Percentiles rank a stretch among this genome's conserved stretches.
Evolutionary conservation across 306 rosid genomes (phyloP).

Genomic region (Ammopiptanthus mongolicus): DNA sequence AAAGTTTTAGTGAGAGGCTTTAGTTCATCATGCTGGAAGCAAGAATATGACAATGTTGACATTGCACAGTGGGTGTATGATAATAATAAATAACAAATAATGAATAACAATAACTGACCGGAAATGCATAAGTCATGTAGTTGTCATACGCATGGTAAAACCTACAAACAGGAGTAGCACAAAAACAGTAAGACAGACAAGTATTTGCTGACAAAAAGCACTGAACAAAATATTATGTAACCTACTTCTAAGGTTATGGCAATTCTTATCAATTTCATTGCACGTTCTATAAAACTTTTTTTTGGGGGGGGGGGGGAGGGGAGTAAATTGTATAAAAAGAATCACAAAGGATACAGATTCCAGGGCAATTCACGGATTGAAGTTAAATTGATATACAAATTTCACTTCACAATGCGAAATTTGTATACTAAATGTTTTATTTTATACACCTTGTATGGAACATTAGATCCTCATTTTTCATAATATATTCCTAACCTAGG

Average conservation of each 20-base stretch:
- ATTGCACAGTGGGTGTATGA: background rate
- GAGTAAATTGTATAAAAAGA: background rate
- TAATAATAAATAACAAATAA: slow-evolving; percentile 10
- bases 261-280: slow-evolving; percentile 3
- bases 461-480: background rate
- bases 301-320: background rate
- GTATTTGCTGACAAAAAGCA: background rate
- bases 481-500: background rate
- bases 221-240: background rate
- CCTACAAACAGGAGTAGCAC: slow-evolving; percentile 38
- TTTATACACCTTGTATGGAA: background rate
- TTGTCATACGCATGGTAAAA: slow-evolving; percentile 95
- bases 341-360: background rate
- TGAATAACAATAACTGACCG: slow-evolving; percentile 49
- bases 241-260: background rate
- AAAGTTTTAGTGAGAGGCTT: slow-evolving; percentile 83
- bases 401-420: background rate
- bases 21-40: slow-evolving; percentile 88
- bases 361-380: background rate
- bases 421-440: background rate
- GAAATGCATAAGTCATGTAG: slow-evolving; percentile 89
- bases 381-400: background rate
- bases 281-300: background rate
- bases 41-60: slow-evolving; percentile 9
- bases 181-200: background rate